Percentiles rank a stretch among this genome's conserved stretches.
These are phyloP conservation scores for Erodium chrysanthum DNA, from an alignment of 441 rosid genomes.

Conservation along the genomic window DNA sequence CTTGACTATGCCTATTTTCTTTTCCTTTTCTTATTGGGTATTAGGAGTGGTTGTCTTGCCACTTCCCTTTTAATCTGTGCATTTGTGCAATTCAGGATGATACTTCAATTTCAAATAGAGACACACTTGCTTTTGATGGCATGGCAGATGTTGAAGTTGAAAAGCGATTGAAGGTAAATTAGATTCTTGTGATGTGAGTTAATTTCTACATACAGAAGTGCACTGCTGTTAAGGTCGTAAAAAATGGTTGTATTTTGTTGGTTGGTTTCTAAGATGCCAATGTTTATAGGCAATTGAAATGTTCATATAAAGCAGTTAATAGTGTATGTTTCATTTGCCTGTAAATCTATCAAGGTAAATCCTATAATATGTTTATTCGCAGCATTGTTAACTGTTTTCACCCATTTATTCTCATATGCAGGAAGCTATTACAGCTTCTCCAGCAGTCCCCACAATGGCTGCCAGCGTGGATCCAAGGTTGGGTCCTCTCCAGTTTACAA, in stretches of 20 bases:
- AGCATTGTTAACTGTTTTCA: slow-evolving; percentile 7
- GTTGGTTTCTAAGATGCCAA: neutral
- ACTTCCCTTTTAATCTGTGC: slow-evolving; percentile 23
- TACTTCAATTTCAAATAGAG: slow-evolving; percentile 61
- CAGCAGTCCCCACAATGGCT: slow-evolving; percentile 43
- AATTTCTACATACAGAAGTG: no score
- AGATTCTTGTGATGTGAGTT: slow-evolving; percentile 15
- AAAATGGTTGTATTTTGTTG: neutral
- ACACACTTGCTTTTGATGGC: slow-evolving; percentile 58
- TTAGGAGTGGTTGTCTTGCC: slow-evolving; percentile 20
- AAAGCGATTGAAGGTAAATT: slow-evolving; percentile 48
- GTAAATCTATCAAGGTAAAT: neutral
- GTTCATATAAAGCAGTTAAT: slow-evolving; percentile 70
- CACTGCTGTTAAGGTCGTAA: neutral
- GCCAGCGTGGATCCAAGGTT: slow-evolving; percentile 52
- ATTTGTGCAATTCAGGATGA: slow-evolving; percentile 44
- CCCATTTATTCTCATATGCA: slow-evolving; percentile 24
- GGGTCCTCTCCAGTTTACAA: slow-evolving; percentile 42
- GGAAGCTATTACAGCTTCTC: slow-evolving; percentile 70
- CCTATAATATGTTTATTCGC: slow-evolving; percentile 6
- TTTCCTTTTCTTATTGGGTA: slow-evolving; percentile 4
- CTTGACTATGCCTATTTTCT: slow-evolving; percentile 12
- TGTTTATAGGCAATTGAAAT: slow-evolving; percentile 13
- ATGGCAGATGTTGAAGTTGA: slow-evolving; percentile 75
- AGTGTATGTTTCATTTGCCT: neutral